phyloP scores from a whole-genome alignment of 768 basidiomycete species.

The Dentipellis fragilis region DNA sequence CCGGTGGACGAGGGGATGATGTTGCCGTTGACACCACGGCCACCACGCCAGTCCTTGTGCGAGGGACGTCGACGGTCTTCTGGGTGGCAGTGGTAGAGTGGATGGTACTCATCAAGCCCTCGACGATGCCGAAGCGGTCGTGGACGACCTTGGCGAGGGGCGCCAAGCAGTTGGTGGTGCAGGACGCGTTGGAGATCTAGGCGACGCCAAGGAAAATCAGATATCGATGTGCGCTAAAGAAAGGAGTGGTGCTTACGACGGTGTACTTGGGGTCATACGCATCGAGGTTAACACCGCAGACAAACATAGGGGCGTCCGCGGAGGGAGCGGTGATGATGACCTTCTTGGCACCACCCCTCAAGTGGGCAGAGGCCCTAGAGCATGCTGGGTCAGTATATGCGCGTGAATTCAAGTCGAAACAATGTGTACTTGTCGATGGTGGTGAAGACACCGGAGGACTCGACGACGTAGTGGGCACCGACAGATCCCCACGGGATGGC shows the following conservation, averaged over 20 bases:
- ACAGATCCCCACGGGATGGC: constrained; percentile 73
- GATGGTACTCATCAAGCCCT: constrained; percentile 98
- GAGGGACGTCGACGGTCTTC: constrained; percentile 95
- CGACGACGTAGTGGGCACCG: constrained; percentile 89
- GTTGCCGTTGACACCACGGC: constrained; percentile 93
- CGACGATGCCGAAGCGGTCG: constrained; percentile 93
- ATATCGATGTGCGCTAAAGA: constrained; percentile 1
- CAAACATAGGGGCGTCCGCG: constrained; percentile 93
- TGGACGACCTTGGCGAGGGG: constrained; percentile 96
- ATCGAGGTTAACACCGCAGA: constrained; percentile 92
- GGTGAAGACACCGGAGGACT: constrained; percentile 99
- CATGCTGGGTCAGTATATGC: neutral
- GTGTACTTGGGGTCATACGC: constrained; percentile 80
- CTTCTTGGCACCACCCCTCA: constrained; percentile 99
- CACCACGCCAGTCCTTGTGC: constrained; percentile 94
- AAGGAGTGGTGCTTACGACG: constrained; percentile 45
- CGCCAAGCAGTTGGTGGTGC: constrained; percentile 99
- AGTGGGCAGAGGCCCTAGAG: constrained; percentile 72
- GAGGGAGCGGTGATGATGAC: constrained; percentile 99
- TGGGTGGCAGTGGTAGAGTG: constrained; percentile 95
- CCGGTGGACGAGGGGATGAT: constrained; percentile 99
- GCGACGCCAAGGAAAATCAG: neutral
- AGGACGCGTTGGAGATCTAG: constrained; percentile 95
- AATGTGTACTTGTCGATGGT: constrained; percentile 69
- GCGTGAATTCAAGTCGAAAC: too few species aligned